Conservation (phyloP, 2,329 filamentous ascomycete genomes). For the Beauveria sp. region DNA sequence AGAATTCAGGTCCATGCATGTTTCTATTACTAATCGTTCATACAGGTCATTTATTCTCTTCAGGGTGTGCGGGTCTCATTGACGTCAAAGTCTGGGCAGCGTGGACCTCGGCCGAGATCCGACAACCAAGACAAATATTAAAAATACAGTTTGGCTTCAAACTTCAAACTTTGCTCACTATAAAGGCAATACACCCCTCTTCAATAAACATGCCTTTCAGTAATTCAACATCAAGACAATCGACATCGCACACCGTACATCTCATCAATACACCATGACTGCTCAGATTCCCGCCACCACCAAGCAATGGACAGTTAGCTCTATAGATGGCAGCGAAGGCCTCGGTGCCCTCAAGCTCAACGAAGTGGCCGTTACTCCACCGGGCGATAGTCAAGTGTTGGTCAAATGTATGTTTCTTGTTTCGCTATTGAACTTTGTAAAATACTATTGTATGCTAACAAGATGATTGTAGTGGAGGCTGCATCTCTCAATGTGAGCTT, state of each 20-base stretch:
- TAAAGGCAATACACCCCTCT: no score
- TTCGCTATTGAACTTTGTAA: no score
- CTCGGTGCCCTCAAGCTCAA: slow-evolving; percentile 54
- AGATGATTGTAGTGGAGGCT: slow-evolving; percentile 29
- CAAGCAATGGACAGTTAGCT: slow-evolving; percentile 49
- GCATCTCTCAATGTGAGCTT: slow-evolving; percentile 40
- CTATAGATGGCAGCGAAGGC: slow-evolving; percentile 28
- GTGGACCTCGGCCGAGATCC: background rate
- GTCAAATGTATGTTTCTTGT: slow-evolving; percentile 44
- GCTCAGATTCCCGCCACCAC: slow-evolving; percentile 28
- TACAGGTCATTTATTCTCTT: background rate
- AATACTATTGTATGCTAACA: background rate
- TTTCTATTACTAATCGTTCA: background rate
- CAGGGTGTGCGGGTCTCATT: background rate
- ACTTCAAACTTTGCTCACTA: no score
- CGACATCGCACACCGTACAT: no score
- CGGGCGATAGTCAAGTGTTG: slow-evolving; percentile 65
- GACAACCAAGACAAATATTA: background rate
- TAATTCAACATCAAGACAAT: no score
- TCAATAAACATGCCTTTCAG: no score
- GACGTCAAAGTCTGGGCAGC: background rate
- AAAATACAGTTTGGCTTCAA: background rate
- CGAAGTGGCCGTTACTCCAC: slow-evolving; percentile 47
- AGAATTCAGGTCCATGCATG: background rate
- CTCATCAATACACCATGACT: background rate